Conservation (phyloP, 345 rosid species). For the Hirschfeldia incana region DNA sequence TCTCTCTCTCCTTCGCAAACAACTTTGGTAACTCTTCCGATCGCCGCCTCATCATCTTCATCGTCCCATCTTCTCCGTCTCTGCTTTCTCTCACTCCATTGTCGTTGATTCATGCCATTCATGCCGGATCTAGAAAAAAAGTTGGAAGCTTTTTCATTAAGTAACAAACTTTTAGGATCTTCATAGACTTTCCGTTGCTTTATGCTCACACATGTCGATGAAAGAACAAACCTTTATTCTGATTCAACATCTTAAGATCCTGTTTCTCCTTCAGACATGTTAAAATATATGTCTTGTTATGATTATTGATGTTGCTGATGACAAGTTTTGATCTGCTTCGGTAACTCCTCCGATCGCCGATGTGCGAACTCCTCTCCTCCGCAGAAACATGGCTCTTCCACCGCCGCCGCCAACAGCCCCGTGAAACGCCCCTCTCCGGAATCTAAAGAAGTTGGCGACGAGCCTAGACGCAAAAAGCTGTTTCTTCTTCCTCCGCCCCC, state of each 20-base stretch:
- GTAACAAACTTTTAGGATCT: conserved; percentile 8
- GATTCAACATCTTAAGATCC: too few relatives aligned
- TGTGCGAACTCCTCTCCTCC: conserved; percentile 43
- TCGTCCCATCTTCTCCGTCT: conserved; percentile 9
- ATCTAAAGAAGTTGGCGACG: conserved; percentile 29
- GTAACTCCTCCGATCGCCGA: conserved; percentile 38
- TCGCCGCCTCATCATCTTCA: neutral
- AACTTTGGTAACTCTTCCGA: neutral
- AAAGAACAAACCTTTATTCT: neutral
- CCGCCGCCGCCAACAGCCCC: conserved; percentile 21
- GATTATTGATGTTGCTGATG: too few relatives aligned
- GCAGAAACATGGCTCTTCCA: conserved; percentile 16
- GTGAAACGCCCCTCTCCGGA: conserved; percentile 41
- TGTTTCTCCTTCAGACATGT: too few relatives aligned
- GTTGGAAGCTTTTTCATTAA: neutral
- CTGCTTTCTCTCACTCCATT: neutral
- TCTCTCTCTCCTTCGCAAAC: neutral
- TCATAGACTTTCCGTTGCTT: neutral
- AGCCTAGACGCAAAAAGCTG: too few relatives aligned
- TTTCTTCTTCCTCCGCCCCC: too few relatives aligned
- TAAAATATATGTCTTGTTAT: too few relatives aligned
- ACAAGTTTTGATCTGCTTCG: conserved; percentile 12
- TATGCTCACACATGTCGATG: neutral
- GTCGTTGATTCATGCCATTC: neutral
- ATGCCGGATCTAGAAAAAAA: neutral